These are phyloP conservation scores for Ophiostoma tasmaniense DNA, from an alignment of 2,329 filamentous ascomycete species.

Conservation along the genomic window DNA sequence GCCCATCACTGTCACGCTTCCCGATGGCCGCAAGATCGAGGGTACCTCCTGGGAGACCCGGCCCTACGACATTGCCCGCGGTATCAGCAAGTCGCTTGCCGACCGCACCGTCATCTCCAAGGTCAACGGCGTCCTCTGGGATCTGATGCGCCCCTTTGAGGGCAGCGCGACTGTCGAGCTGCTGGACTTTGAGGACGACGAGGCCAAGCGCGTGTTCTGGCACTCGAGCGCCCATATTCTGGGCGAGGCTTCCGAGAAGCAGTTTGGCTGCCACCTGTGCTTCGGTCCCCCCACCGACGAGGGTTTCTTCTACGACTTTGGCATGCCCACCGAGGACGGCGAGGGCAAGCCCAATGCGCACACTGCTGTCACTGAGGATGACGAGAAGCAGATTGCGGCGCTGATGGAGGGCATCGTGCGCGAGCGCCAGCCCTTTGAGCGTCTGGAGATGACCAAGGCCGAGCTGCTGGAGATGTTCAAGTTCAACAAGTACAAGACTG, in stretches of 20 bases:
- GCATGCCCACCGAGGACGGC: conserved; percentile 54
- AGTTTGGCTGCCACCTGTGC: conserved; percentile 85
- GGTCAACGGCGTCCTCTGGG: conserved; percentile 82
- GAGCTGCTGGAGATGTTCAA: conserved; percentile 92
- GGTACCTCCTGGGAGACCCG: conserved; percentile 90
- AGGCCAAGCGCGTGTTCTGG: conserved; percentile 95
- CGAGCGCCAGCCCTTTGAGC: conserved; percentile 92
- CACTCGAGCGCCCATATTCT: conserved; percentile 92
- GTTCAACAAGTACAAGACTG: conserved; percentile 97
- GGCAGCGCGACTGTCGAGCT: conserved; percentile 77
- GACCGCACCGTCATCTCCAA: conserved; percentile 81
- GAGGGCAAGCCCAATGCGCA: conserved; percentile 22
- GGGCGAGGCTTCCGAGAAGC: conserved; percentile 85
- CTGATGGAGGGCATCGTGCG: conserved; percentile 80
- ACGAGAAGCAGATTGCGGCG: conserved; percentile 78
- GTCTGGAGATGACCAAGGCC: conserved; percentile 80
- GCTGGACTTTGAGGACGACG: conserved; percentile 62
- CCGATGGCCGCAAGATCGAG: conserved; percentile 59
- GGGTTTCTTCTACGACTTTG: conserved; percentile 98
- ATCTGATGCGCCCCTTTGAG: conserved; percentile 84
- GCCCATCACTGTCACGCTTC: conserved; percentile 64
- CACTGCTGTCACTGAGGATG: conserved; percentile 58
- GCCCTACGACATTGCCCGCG: conserved; percentile 66
- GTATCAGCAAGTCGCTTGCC: conserved; percentile 74
- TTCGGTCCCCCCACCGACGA: conserved; percentile 87